Evolutionary conservation across 2,329 filamentous ascomycete species (phyloP), one percentile per base, ranked within the genome.

Genomic region (Hypomyces rosellus): DNA sequence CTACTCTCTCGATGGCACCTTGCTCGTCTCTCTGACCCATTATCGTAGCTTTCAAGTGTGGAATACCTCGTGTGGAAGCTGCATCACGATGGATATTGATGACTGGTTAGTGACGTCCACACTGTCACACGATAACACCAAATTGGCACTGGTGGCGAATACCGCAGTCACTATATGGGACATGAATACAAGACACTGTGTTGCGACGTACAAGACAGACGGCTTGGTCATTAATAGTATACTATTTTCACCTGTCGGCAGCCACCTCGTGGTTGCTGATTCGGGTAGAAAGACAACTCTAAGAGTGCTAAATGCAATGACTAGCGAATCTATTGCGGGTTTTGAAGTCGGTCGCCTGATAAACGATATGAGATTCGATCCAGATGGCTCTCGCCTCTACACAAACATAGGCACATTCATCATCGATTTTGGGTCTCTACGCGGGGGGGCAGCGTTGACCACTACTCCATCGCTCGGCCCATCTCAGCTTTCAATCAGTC

Each of bases 341-440:
- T 12, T 41, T 12, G 33, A 30, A 4, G 36, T 49, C 18, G 47
- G 50, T 3, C 33, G 46, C 7, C 46, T 52, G 12, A 37, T 46
- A 5, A 47, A 44, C 14, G 25, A 34, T 18, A 3, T 53, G 25
- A 20, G 4, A 25, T 40, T 51, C 34, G 18, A 53, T 14, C 20
- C 51, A 30, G n/a, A 22, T 4, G 41, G 41, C 12, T 40, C 36
- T 8, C 38, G 12, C 6, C 25, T 52, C 9, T 15, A 30, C n/a
- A 52, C 50, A 20, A 52, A 49, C 43, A 42, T 52, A 14, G 50
- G 50, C 30, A 30, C 25, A 11, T 4, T 52, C 22, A 11, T n/a
- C 13, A 16, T 42, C 39, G 20, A 30, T 6, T 30, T 30, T 11
- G 4, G 9, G 6, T 30, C 25, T 30, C 25, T 30, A 7, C 6